phyloP scores from a whole-genome alignment of 2,329 filamentous ascomycete genomes.

The Aspergillus neotritici region DNA sequence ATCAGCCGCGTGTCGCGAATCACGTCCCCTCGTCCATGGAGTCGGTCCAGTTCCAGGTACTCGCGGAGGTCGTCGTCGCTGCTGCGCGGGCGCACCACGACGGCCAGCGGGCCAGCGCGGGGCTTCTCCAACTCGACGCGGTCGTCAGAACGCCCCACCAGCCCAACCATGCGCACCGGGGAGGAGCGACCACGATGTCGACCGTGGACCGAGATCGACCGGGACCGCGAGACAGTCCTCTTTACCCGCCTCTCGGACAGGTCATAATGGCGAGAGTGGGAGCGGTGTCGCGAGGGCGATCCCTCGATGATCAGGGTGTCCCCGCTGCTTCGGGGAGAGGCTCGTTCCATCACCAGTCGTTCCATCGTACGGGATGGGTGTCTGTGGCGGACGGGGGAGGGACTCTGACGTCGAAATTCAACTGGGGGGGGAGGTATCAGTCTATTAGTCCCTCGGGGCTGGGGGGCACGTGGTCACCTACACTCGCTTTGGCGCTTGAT shows the following conservation, averaged over 20 bases:
- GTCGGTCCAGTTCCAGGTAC: conserved; percentile 61
- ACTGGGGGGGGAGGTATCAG: conserved; percentile 15
- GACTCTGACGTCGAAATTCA: conserved; percentile 15
- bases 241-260: conserved; percentile 23
- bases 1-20: conserved; percentile 31
- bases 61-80: conserved; percentile 62
- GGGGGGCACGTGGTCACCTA: conserved; percentile 17
- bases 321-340: conserved; percentile 23
- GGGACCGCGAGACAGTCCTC: conserved; percentile 26
- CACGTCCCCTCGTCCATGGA: conserved; percentile 28
- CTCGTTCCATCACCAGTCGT: conserved; percentile 24
- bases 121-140: conserved; percentile 38
- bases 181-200: conserved; percentile 32
- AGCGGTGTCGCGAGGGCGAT: conserved; percentile 23
- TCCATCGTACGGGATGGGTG: conserved; percentile 20
- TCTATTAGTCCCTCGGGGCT: not conserved
- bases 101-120: conserved; percentile 45
- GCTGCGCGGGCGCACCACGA: conserved; percentile 45
- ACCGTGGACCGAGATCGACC: conserved; percentile 32
- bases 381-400: conserved; percentile 20
- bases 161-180: conserved; percentile 32
- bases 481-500: conserved; percentile 31
- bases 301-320: conserved; percentile 31
- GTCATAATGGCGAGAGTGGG: conserved; percentile 22
- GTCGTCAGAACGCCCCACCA: conserved; percentile 30